Evolutionary conservation across 2,329 filamentous ascomycete species (phyloP).

Genomic region (Scytalidium sp.): DNA sequence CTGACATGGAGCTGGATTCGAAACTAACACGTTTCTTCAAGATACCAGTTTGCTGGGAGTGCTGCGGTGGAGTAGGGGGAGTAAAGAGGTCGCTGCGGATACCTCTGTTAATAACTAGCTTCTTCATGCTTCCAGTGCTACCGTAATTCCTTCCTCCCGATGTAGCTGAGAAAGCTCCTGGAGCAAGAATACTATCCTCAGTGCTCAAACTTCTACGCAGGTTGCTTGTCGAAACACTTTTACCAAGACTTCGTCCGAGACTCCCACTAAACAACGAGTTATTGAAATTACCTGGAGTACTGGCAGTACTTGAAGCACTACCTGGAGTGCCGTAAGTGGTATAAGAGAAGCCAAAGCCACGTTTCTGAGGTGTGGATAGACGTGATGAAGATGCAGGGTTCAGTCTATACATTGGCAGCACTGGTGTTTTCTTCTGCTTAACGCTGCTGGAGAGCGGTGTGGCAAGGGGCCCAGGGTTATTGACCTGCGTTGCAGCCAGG

Average conservation of each 20-base stretch:
- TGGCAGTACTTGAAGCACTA: conserved; percentile 63
- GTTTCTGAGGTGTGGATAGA: conserved; percentile 79
- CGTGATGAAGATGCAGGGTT: conserved; percentile 78
- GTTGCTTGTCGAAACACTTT: conserved; percentile 86
- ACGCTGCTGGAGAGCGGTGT: conserved; percentile 75
- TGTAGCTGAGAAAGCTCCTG: conserved; percentile 77
- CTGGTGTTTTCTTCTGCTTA: conserved; percentile 74
- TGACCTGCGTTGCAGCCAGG: conserved; percentile 58
- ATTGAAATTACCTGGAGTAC: conserved; percentile 64
- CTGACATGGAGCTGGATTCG: conserved; percentile 60
- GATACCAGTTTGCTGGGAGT: conserved; percentile 32
- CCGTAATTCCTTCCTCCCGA: conserved; percentile 61
- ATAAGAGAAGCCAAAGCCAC: conserved; percentile 89
- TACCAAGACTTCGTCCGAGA: conserved; percentile 62
- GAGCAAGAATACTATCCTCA: conserved; percentile 82
- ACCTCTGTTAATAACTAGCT: conserved; percentile 86
- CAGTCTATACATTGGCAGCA: conserved; percentile 83
- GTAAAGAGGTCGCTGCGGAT: conserved; percentile 72
- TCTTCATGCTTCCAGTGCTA: conserved; percentile 75
- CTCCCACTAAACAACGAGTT: conserved; percentile 66
- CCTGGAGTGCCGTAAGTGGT: conserved; percentile 84
- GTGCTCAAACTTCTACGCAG: conserved; percentile 77
- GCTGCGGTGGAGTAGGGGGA: conserved; percentile 42
- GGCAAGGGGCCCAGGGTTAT: conserved; percentile 83
- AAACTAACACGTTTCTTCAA: conserved; percentile 90